Conservation (phyloP, 1,284 basidiomycete genomes). For the Cryptococcus sp. region DNA sequence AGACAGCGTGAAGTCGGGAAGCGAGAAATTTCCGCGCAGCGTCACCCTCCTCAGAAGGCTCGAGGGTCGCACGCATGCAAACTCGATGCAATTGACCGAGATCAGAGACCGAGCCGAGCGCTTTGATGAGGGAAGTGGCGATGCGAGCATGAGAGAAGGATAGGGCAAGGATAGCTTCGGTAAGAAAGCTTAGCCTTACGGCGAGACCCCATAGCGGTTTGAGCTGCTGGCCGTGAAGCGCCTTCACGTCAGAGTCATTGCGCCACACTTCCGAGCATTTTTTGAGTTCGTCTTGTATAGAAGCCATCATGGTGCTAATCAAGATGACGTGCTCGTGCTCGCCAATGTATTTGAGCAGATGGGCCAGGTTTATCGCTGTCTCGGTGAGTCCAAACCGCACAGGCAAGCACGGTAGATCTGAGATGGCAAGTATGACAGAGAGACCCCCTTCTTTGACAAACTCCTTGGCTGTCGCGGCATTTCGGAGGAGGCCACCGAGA, state of each 20-base stretch:
- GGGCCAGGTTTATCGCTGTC: constrained; percentile 77
- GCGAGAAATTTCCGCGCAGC: constrained; percentile 74
- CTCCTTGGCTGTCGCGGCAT: constrained; percentile 79
- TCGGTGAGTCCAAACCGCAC: constrained; percentile 84
- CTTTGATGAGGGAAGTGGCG: constrained; percentile 72
- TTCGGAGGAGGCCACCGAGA: constrained; percentile 91
- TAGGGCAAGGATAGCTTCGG: constrained; percentile 84
- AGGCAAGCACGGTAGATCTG: constrained; percentile 81
- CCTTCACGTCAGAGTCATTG: constrained; percentile 57
- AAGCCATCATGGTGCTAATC: constrained; percentile 67
- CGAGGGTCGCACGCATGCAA: constrained; percentile 57
- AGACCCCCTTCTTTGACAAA: constrained; percentile 83
- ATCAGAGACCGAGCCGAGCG: constrained; percentile 69
- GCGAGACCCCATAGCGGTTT: constrained; percentile 73
- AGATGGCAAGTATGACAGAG: constrained; percentile 71
- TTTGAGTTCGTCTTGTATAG: constrained; percentile 70
- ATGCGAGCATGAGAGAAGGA: constrained; percentile 79
- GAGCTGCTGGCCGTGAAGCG: constrained; percentile 55
- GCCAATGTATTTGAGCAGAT: constrained; percentile 83
- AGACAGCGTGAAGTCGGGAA: constrained; percentile 71
- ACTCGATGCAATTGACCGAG: constrained; percentile 73
- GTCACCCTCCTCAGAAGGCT: constrained; percentile 53
- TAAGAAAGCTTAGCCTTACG: constrained; percentile 57
- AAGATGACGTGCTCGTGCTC: constrained; percentile 81
- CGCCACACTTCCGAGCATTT: constrained; percentile 75